Evolutionary conservation across 768 basidiomycete genomes (phyloP).

Genomic region (Boletus reticulatus): DNA sequence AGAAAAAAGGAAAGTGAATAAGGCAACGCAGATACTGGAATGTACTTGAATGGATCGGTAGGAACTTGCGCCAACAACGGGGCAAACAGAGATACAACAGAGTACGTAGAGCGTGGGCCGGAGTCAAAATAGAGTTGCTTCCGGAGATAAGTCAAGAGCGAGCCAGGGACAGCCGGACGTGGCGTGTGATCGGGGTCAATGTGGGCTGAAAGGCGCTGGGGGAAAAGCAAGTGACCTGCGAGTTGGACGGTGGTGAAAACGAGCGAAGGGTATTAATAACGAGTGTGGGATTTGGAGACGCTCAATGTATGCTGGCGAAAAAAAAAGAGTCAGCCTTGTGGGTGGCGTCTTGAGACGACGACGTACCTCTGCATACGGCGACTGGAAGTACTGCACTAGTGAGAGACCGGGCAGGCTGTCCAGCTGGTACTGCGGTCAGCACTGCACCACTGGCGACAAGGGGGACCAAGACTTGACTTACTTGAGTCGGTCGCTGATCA

Average conservation of each 20-base stretch:
- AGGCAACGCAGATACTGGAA: not conserved
- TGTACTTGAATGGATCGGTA: not conserved
- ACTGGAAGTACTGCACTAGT: not conserved
- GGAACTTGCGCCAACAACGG: conserved; percentile 1
- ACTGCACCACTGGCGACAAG: no score
- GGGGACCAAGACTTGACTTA: no score
- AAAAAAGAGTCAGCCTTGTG: no score
- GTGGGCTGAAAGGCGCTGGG: not conserved
- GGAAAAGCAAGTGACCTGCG: not conserved
- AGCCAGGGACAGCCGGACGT: not conserved
- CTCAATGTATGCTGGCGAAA: conserved; percentile 6
- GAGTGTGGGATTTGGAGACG: conserved; percentile 10
- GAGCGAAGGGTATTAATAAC: conserved; percentile 4
- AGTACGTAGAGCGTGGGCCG: conserved; percentile 7
- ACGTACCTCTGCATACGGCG: conserved; percentile 19
- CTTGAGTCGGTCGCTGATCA: no score
- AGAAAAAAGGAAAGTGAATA: not conserved
- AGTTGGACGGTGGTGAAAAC: not conserved
- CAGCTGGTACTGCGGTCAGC: not conserved
- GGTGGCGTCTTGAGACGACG: not conserved
- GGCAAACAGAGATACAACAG: conserved; percentile 18
- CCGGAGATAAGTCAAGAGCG: not conserved
- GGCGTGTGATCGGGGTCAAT: conserved; percentile 15
- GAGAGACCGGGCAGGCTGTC: not conserved
- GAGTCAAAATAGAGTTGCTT: conserved; percentile 21